phyloP scores from a whole-genome alignment of 495 filamentous ascomycete species.

The Pseudoneurospora amorphoporcata region DNA sequence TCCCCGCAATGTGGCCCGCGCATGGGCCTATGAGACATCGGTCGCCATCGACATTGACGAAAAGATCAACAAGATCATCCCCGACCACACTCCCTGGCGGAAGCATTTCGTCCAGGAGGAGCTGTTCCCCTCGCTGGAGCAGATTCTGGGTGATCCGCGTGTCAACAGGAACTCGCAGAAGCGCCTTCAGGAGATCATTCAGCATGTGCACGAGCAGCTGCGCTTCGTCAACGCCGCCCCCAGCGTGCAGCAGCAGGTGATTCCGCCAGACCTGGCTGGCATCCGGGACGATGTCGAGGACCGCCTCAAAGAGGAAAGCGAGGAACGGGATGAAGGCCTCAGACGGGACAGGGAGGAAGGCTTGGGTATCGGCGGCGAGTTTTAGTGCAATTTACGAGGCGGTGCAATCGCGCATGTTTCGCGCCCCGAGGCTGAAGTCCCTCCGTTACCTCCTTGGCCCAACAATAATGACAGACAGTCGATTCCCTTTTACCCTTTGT shows the following conservation, averaged over 20 bases:
- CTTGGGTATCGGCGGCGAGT: constrained; percentile 31
- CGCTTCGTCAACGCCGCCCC: constrained; percentile 76
- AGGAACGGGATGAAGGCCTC: constrained; percentile 45
- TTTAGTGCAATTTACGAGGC: constrained; percentile 9
- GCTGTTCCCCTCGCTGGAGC: constrained; percentile 64
- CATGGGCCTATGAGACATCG: constrained; percentile 93
- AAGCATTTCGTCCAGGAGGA: constrained; percentile 78
- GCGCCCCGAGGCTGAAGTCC: not conserved
- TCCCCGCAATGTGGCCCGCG: constrained; percentile 89
- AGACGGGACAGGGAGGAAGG: constrained; percentile 33
- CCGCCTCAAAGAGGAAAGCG: constrained; percentile 60
- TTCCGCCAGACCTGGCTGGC: constrained; percentile 66
- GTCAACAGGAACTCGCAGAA: constrained; percentile 70
- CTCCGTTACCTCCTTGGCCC: not conserved
- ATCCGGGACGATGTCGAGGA: constrained; percentile 72
- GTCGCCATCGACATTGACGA: constrained; percentile 71
- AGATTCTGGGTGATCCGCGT: constrained; percentile 47
- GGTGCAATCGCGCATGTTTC: not conserved
- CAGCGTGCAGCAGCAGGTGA: constrained; percentile 73
- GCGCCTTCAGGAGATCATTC: constrained; percentile 63
- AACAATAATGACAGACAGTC: not conserved
- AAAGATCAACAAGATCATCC: constrained; percentile 61
- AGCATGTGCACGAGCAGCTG: constrained; percentile 72
- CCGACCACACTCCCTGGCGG: constrained; percentile 61
- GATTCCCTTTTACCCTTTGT: not conserved